phyloP scores from a whole-genome alignment of 1,139 yeast genomes.

The Pneumocystis jirovecii region DNA sequence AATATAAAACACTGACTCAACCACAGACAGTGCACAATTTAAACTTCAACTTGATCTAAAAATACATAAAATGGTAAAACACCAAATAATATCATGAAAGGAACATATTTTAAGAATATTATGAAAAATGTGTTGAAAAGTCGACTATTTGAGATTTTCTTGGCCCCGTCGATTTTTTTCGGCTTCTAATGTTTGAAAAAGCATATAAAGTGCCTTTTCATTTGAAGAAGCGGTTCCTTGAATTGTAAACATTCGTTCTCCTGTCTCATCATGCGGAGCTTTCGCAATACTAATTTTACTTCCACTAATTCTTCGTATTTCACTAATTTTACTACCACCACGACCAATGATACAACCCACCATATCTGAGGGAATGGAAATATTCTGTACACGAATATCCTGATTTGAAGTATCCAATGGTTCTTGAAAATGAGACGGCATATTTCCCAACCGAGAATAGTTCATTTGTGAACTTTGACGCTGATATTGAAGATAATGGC shows the following conservation, averaged over 20 bases:
- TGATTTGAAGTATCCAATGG: neutral
- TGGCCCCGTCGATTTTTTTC: slow-evolving; percentile 44
- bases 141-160: neutral
- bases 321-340: slow-evolving; percentile 74
- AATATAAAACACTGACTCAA: neutral
- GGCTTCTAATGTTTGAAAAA: slow-evolving; percentile 60
- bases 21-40: neutral
- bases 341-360: slow-evolving; percentile 88
- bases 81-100: neutral
- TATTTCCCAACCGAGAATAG: neutral
- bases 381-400: slow-evolving; percentile 27
- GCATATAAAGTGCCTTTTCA: slow-evolving; percentile 52
- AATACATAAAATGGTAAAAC: neutral
- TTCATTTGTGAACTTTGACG: neutral
- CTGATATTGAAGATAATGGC: neutral
- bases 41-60: neutral
- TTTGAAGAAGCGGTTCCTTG: slow-evolving; percentile 50
- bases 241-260: slow-evolving; percentile 59
- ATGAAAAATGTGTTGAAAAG: neutral
- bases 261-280: slow-evolving; percentile 44
- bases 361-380: slow-evolving; percentile 62
- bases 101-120: neutral
- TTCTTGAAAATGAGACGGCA: neutral
- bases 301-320: slow-evolving; percentile 65
- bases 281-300: slow-evolving; percentile 70